phyloP scores from a whole-genome alignment of 192 early-diverging fungal genomes.

The Chytriomyces sp. region DNA sequence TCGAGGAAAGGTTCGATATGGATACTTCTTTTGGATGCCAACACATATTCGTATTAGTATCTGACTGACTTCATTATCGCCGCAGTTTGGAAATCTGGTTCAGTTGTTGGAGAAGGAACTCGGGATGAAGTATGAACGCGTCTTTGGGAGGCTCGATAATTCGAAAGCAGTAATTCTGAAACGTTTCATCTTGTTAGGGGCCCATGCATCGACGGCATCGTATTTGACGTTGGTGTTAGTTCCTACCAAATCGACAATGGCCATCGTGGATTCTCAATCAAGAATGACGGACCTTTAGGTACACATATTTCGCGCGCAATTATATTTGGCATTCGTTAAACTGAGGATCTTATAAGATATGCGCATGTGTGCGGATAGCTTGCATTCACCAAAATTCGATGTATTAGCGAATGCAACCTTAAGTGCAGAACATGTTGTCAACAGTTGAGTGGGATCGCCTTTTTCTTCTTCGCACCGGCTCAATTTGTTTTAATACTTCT shows the following conservation, averaged over 20 bases:
- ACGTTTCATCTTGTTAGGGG: constrained; percentile 4
- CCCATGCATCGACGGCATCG: constrained; percentile 68
- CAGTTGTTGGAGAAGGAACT: constrained; percentile 41
- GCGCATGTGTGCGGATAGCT: constrained; percentile 62
- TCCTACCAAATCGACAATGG: constrained; percentile 70
- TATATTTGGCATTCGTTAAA: neutral
- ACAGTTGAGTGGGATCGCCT: constrained; percentile 42
- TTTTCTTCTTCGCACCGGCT: neutral
- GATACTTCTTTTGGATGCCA: neutral
- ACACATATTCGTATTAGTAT: neutral
- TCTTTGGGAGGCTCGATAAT: neutral
- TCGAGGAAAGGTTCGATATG: constrained; percentile 43
- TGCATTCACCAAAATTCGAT: constrained; percentile 1
- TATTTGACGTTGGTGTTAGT: constrained; percentile 78
- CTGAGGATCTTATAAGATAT: constrained; percentile 50
- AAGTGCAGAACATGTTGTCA: constrained; percentile 69
- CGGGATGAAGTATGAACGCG: constrained; percentile 30
- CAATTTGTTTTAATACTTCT: neutral
- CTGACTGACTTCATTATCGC: neutral
- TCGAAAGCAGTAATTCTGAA: neutral
- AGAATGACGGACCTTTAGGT: constrained; percentile 68
- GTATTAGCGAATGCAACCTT: constrained; percentile 7
- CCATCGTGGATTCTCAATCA: constrained; percentile 73
- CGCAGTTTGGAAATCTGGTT: constrained; percentile 63
- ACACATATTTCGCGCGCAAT: neutral